phyloP scores from a whole-genome alignment of 2,329 filamentous ascomycete species.

The Trichoderma koningiopsis region DNA sequence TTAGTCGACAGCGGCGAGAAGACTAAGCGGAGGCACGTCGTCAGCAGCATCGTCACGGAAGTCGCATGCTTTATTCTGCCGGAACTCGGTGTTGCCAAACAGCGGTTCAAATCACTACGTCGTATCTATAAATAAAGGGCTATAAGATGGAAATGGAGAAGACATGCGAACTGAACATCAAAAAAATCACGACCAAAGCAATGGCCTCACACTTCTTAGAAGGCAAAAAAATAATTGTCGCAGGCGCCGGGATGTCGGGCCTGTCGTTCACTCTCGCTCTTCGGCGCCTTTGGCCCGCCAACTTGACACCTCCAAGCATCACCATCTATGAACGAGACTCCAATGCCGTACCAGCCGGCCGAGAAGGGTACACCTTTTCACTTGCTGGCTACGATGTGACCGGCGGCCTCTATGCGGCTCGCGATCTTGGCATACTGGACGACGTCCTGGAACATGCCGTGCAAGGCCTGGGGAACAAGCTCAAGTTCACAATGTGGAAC shows the following conservation, averaged over 20 bases:
- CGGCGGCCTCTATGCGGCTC: constrained; percentile 38
- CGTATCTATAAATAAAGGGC: background rate
- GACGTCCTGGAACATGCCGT: constrained; percentile 33
- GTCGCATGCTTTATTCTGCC: background rate
- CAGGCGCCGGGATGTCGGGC: constrained; percentile 45
- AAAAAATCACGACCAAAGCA: background rate
- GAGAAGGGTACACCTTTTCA: constrained; percentile 41
- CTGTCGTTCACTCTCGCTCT: constrained; percentile 43
- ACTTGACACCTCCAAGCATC: constrained; percentile 34
- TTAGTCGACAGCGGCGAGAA: background rate
- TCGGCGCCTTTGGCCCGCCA: constrained; percentile 38
- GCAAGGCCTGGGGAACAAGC: background rate
- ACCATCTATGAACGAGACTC: constrained; percentile 43
- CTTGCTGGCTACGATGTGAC: constrained; percentile 36
- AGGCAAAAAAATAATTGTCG: constrained; percentile 42
- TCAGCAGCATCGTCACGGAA: background rate
- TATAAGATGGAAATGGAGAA: background rate
- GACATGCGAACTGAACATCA: background rate
- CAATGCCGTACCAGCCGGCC: constrained; percentile 30
- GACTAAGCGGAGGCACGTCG: background rate
- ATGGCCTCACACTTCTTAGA: constrained; percentile 31
- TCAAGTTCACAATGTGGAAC: background rate
- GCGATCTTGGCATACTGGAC: constrained; percentile 41
- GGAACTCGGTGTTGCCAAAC: constrained; percentile 1
- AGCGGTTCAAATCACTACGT: background rate